Base-by-base conservation (phyloP, 331 rosid genomes). In the Quercus tomentella region DNA sequence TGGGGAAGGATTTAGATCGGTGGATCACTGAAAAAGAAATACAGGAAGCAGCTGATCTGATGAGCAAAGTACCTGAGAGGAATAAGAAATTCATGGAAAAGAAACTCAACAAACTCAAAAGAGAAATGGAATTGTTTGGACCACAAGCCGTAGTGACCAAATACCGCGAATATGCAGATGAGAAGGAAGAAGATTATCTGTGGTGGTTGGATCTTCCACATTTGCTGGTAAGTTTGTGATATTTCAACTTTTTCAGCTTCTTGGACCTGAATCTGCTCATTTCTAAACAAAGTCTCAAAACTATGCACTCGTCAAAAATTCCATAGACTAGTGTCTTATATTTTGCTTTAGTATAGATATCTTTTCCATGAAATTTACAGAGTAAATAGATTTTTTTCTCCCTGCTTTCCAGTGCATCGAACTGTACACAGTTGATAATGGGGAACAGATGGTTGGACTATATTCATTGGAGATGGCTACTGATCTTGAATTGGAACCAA, bases 401-500 rank as follows among this genome's bases (percentile, higher is more conserved):
- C 62, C 21, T 17, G 20, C 33, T 77, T 80, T 73, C 18, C 89
- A 95, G 99, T 95, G 98, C 90, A 90, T 95, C 18, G 99, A 95
- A 78, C 20, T 95, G 86, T 95, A 95, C 84, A 89, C 90, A 5
- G 81, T 85, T 56, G 85, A 91, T 21, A 79, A 88, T 73, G 99
- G 83, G 61, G 94, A 91, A 82, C 83, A 91, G 81, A 84, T 91
- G 83, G 86, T 90, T 43, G 99, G 99, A 74, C 84, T 93, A 65
- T 95, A 93, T 93, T 91, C 99, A 18, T 73, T 95, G 84, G 99
- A 95, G 94, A 95, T 95, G 99, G 98, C 99, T 25, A 25, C 69
- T 28, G 99, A 93, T 83, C 98, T 95, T 86, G 98, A 93, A 88
- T 79, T 93, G 85, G 94, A 95, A 73, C 99, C 99, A 26, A 95